Percentiles rank a stretch among this genome's conserved stretches.
These are phyloP conservation scores for Alternaria incomplexa DNA, from an alignment of 2,329 filamentous ascomycete genomes.

Conservation along the genomic window DNA sequence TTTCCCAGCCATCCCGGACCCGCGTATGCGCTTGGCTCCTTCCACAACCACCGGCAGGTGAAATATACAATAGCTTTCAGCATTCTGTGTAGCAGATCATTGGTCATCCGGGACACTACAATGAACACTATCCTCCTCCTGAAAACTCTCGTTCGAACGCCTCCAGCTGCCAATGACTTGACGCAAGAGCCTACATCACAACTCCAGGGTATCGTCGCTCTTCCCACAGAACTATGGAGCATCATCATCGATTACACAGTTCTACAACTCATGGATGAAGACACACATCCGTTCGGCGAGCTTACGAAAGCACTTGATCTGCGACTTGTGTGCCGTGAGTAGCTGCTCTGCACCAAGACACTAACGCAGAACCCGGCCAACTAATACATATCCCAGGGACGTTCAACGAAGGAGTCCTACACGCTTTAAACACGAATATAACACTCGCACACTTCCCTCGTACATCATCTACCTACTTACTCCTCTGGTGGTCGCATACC, in stretches of 20 bases:
- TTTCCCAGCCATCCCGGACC: not conserved
- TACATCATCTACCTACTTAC: not conserved
- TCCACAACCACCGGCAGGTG: no score
- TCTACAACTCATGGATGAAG: not conserved
- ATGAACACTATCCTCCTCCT: not conserved
- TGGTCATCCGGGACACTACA: no score
- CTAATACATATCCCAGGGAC: not conserved
- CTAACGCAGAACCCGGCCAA: not conserved
- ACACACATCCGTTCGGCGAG: not conserved
- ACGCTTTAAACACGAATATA: not conserved
- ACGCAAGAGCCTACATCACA: not conserved
- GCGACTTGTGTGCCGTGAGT: not conserved
- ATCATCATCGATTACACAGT: not conserved
- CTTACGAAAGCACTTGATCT: not conserved
- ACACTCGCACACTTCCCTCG: not conserved
- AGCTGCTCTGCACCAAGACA: not conserved
- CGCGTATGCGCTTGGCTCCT: not conserved
- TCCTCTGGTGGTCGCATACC: not conserved
- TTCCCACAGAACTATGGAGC: not conserved
- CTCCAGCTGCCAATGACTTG: not conserved
- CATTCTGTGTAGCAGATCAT: no score
- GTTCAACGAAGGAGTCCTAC: not conserved
- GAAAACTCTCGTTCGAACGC: not conserved
- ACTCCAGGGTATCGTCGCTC: not conserved
- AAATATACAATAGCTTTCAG: no score